Evolutionary conservation across 2,329 filamentous ascomycete genomes (phyloP).

Genomic region (Juglanconis sp.): DNA sequence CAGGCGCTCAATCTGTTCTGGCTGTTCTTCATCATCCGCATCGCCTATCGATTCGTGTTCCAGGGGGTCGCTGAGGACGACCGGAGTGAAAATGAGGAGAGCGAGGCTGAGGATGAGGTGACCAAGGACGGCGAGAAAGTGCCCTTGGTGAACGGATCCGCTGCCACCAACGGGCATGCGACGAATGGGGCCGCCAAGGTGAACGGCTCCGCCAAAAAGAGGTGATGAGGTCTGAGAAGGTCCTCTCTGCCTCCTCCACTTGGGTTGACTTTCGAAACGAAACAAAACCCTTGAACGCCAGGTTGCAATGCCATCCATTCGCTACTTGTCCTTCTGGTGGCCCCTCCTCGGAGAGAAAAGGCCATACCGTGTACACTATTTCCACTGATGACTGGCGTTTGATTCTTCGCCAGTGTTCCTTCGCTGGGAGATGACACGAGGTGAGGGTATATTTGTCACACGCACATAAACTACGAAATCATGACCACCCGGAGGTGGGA

Average conservation of each 20-base stretch:
- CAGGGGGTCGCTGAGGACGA: slow-evolving; percentile 65
- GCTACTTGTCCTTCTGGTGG: background rate
- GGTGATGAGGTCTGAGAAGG: background rate
- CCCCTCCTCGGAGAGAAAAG: background rate
- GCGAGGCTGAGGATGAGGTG: slow-evolving; percentile 49
- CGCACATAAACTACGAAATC: background rate
- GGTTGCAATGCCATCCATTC: slow-evolving; percentile 11
- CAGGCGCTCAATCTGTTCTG: slow-evolving; percentile 79
- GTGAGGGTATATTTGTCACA: background rate
- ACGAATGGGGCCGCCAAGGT: slow-evolving; percentile 22
- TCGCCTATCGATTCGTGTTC: slow-evolving; percentile 67
- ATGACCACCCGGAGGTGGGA: background rate
- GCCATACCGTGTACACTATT: background rate
- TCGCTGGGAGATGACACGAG: background rate
- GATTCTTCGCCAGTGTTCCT: background rate
- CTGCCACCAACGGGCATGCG: slow-evolving; percentile 17
- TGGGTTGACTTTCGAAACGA: background rate
- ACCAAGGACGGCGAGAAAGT: slow-evolving; percentile 23
- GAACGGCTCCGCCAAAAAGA: slow-evolving; percentile 22
- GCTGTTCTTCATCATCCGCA: slow-evolving; percentile 74
- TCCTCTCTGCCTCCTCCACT: background rate
- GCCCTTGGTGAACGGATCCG: slow-evolving; percentile 19
- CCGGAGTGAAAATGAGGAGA: slow-evolving; percentile 66
- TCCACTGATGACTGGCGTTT: slow-evolving; percentile 6
- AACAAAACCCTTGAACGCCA: background rate